phyloP scores from a whole-genome alignment of 108 stramenopile species.

The Pseudonitzschia delicatissima region DNA sequence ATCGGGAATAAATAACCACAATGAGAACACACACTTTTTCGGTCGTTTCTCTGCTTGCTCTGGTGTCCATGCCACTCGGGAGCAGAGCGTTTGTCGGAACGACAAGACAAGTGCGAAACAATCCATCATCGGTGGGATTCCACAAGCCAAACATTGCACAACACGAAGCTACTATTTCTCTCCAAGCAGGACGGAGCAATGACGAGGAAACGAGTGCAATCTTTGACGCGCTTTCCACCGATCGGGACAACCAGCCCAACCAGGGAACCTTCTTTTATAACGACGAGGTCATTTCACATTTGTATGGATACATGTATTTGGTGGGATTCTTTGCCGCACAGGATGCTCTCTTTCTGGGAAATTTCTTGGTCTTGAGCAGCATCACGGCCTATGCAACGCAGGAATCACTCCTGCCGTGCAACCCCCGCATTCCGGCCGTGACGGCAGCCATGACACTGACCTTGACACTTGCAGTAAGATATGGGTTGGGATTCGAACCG shows the following conservation, averaged over 20 bases:
- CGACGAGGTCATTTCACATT: slow-evolving; percentile 24
- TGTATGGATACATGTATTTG: slow-evolving; percentile 29
- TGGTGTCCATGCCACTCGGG: background rate
- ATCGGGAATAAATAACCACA: background rate
- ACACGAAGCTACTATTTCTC: no score
- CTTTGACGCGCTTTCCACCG: slow-evolving; percentile 12
- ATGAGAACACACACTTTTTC: background rate
- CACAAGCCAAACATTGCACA: no score
- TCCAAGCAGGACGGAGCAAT: background rate
- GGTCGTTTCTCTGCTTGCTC: background rate
- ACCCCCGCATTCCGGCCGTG: slow-evolving; percentile 23
- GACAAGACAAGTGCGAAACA: background rate
- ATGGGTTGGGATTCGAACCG: slow-evolving; percentile 15
- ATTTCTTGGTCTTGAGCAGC: slow-evolving; percentile 4
- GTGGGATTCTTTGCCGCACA: slow-evolving; percentile 21
- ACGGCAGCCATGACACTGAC: slow-evolving; percentile 9
- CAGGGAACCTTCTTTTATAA: slow-evolving; percentile 24
- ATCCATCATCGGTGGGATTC: no score
- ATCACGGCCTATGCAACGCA: slow-evolving; percentile 10
- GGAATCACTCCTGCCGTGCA: slow-evolving; percentile 8
- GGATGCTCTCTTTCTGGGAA: slow-evolving; percentile 17
- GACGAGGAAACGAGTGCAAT: background rate
- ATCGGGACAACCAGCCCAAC: slow-evolving; percentile 16
- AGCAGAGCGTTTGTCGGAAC: background rate
- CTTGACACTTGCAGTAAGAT: background rate